Evolutionary conservation across 257 asterid species (phyloP).

Genomic region (Petrea volubilis): DNA sequence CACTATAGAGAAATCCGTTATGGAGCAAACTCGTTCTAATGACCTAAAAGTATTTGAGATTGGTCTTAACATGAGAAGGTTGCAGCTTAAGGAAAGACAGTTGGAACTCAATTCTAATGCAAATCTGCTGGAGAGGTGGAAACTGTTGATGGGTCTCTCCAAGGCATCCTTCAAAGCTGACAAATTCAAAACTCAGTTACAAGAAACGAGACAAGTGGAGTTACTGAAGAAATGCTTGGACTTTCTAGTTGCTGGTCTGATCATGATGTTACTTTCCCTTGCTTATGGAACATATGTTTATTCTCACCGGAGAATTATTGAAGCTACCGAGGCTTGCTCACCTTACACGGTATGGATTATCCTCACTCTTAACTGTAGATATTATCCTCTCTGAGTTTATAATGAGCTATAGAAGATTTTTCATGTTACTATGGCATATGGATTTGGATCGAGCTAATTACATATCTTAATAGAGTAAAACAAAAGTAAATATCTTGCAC

Average conservation of each 20-base stretch:
- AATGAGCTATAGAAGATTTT: neutral
- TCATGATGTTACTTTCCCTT: constrained; percentile 66
- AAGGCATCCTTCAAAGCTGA: constrained; percentile 68
- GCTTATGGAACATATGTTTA: constrained; percentile 71
- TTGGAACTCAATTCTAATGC: constrained; percentile 52
- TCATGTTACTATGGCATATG: neutral
- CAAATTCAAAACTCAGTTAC: constrained; percentile 78
- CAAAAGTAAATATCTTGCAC: no score
- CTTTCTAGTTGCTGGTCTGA: constrained; percentile 73
- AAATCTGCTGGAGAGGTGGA: constrained; percentile 68
- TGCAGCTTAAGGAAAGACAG: constrained; percentile 74
- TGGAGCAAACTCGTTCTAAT: constrained; percentile 86
- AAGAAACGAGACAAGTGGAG: constrained; percentile 70
- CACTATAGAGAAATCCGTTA: constrained; percentile 63
- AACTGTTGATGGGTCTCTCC: constrained; percentile 82
- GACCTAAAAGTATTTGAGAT: constrained; percentile 75
- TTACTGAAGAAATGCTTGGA: constrained; percentile 74
- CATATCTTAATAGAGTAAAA: no score
- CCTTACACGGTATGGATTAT: constrained; percentile 46
- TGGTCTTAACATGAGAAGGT: constrained; percentile 56
- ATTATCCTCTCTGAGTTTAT: neutral
- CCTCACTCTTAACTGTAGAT: neutral
- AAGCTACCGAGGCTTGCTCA: constrained; percentile 77
- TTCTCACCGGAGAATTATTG: constrained; percentile 73
- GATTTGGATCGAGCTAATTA: neutral